phyloP scores from a whole-genome alignment of 108 stramenopile genomes.

The Cylindrotheca closterium region DNA sequence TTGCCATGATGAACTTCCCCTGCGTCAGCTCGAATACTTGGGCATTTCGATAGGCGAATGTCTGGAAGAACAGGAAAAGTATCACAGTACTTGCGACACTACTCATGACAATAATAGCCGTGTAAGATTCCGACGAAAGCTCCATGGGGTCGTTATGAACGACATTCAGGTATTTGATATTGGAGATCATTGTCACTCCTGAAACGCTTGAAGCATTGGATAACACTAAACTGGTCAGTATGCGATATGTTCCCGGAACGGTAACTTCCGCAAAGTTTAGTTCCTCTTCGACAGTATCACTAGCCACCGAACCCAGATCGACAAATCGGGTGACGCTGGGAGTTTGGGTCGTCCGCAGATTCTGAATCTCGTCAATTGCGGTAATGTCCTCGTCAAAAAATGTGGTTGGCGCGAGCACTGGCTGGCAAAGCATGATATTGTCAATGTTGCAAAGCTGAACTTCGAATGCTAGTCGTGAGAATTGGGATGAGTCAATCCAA shows the following conservation, averaged over 20 bases:
- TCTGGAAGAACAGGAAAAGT: conserved; percentile 9
- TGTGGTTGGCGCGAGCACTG: not conserved
- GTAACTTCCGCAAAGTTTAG: not conserved
- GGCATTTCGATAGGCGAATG: conserved; percentile 1
- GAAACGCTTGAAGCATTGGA: not conserved
- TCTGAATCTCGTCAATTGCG: too few relatives aligned
- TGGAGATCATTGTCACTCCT: not conserved
- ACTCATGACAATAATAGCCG: conserved; percentile 2
- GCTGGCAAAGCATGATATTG: not conserved
- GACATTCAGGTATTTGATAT: not conserved
- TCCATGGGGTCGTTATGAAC: not conserved
- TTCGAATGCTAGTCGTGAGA: not conserved
- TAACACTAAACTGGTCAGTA: not conserved
- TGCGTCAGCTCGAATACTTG: conserved; percentile 26
- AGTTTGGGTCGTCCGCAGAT: too few relatives aligned
- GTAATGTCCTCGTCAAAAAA: too few relatives aligned
- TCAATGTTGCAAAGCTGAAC: not conserved
- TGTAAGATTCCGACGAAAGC: not conserved
- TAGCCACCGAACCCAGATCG: not conserved
- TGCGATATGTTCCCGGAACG: not conserved
- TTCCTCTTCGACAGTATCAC: not conserved
- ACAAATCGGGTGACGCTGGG: not conserved
- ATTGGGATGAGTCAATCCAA: not conserved
- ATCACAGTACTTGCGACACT: conserved; percentile 9
- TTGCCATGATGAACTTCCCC: conserved; percentile 20